Evolutionary conservation across 2,329 filamentous ascomycete species (phyloP).

Genomic region (Diaporthe sp.): DNA sequence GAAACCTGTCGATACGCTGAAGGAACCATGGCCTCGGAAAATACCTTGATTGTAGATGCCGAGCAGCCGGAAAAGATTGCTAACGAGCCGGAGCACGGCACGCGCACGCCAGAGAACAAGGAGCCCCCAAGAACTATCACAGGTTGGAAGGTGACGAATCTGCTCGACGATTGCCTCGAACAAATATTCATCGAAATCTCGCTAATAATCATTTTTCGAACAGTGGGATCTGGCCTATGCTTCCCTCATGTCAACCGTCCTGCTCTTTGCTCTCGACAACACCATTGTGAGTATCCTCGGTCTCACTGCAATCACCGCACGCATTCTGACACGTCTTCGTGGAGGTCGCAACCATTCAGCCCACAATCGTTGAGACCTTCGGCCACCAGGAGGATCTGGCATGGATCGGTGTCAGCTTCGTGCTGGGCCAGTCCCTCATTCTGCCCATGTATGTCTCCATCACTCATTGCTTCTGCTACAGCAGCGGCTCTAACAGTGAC

Average conservation of each 20-base stretch:
- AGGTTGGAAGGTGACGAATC: background rate
- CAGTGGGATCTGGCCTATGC: constrained; percentile 29
- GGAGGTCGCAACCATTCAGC: constrained; percentile 29
- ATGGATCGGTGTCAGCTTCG: constrained; percentile 35
- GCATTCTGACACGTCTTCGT: background rate
- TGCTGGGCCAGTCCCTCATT: constrained; percentile 9
- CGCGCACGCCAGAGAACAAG: background rate
- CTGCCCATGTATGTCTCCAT: background rate
- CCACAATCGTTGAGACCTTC: constrained; percentile 16
- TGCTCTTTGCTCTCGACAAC: constrained; percentile 34
- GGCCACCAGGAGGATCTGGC: constrained; percentile 3
- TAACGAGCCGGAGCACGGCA: background rate
- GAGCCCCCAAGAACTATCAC: background rate
- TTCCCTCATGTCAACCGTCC: constrained; percentile 16
- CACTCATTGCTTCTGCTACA: background rate
- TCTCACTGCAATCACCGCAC: accelerated
- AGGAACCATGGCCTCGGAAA: no score
- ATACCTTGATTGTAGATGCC: background rate
- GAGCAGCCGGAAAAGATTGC: background rate
- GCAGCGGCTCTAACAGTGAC: background rate
- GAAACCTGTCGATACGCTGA: accelerated
- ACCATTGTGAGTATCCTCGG: constrained; percentile 6
- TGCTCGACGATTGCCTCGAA: accelerated
- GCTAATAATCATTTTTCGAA: background rate
- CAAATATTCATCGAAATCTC: background rate